Base-by-base conservation (phyloP, 306 rosid genomes). In the Dalbergia oliveri region DNA sequence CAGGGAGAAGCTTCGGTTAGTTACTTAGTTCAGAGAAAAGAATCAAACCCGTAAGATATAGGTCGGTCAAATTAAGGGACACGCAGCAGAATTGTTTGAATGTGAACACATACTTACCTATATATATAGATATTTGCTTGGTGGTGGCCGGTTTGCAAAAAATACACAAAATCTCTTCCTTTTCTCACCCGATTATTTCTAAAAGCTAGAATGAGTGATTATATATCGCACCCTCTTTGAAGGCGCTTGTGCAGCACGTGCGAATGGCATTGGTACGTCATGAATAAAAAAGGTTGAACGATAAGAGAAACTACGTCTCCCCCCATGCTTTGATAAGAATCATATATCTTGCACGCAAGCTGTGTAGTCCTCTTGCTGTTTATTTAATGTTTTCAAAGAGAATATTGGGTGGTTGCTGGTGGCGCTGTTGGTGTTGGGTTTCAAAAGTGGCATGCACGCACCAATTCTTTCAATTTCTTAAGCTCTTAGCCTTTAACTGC, bases 31-130 rank as follows among this genome's bases (percentile, higher is more conserved):
- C 53, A n/a, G 21, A 37, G 33, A 66, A 41, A 68, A 69, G 60
- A 69, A 69, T 69, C 26, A 49, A 31, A 50, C 57, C 57, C 18
- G 68, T 11, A 59, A 7, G 60, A 67, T 68, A 67, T 8, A 10
- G 5, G 6, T 54, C 6, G 62, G 82, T 78, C 82, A 78, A 78
- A 78, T 4, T 12, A 35, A 10, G 8, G 5, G 13, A 5, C 62
- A 76, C 67, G 68, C 75, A 6, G 75, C 47, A 14, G 75, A 56
- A 78, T 67, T 67, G 49, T 57, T 78, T 78, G 75, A 77, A 66
- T 39, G 45, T 43, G 11, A 23, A 18, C 18, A 26, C 1, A 21
- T 21, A 21, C 23, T 1, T 21, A 21, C 1, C 0, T 1, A 21
- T 21, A 21, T 21, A 21, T 21, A 21, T 26, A 26, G 31, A 26